Evolutionary conservation across 1,284 basidiomycete genomes (phyloP).

Genomic region (Puccinia coronata): DNA sequence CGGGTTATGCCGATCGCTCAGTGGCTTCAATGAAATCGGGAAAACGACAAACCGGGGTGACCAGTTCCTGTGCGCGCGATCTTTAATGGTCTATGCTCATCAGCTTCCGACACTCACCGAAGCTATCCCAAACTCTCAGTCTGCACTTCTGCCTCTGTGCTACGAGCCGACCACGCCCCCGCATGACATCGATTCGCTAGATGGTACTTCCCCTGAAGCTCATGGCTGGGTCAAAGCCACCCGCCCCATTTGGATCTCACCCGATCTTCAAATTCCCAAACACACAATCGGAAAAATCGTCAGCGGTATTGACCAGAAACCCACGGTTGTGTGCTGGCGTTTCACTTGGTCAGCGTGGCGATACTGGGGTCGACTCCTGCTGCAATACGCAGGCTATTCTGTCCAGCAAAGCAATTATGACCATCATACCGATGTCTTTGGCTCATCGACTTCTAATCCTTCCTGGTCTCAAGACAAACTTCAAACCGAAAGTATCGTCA

Average conservation of each 20-base stretch:
- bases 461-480: constrained; percentile 45
- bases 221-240: constrained; percentile 47
- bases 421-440: constrained; percentile 31
- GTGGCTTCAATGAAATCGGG: constrained; percentile 40
- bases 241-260: constrained; percentile 41
- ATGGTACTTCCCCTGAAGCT: constrained; percentile 23
- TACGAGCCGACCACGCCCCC: constrained; percentile 41
- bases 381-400: constrained; percentile 38
- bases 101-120: constrained; percentile 43
- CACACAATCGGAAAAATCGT: constrained; percentile 38
- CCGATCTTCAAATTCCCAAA: constrained; percentile 42
- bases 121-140: constrained; percentile 37
- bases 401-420: constrained; percentile 9
- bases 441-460: constrained; percentile 22
- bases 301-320: constrained; percentile 36
- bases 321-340: constrained; percentile 45
- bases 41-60: background rate
- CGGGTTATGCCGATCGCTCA: constrained; percentile 38
- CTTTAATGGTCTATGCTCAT: constrained; percentile 35
- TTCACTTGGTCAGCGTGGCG: constrained; percentile 48
- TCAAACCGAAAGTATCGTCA: constrained; percentile 24
- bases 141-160: constrained; percentile 31
- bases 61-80: constrained; percentile 30
- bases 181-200: background rate
- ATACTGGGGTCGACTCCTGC: constrained; percentile 43